A percentile compares a stretch with the other conserved stretches of the same genome.
Conservation (phyloP, 2,329 filamentous ascomycete genomes). For the Byssothecium circinans region DNA sequence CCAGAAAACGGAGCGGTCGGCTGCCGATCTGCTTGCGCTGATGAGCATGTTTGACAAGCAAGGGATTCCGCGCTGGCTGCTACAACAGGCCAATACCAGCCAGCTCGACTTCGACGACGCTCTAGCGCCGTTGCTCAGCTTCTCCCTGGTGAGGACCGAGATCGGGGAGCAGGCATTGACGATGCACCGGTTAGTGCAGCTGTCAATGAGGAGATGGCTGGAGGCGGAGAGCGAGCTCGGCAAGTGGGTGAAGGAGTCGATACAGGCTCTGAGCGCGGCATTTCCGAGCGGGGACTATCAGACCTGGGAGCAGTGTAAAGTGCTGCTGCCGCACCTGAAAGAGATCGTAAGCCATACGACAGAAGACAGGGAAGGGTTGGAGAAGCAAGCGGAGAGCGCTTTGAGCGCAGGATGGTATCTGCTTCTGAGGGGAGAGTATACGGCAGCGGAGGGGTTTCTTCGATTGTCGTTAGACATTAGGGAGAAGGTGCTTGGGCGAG, state of each 20-base stretch:
- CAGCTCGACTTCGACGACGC: slow-evolving; percentile 17
- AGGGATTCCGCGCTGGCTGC: slow-evolving; percentile 12
- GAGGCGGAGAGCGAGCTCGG: slow-evolving; percentile 6
- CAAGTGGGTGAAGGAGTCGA: slow-evolving; percentile 6
- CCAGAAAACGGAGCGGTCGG: slow-evolving; percentile 24
- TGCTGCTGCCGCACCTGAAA: slow-evolving; percentile 10
- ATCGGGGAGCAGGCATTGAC: slow-evolving; percentile 6
- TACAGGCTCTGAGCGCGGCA: slow-evolving; percentile 1
- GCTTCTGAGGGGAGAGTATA: slow-evolving; percentile 5
- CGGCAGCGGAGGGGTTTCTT: slow-evolving; percentile 5
- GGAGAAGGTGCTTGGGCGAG: slow-evolving; percentile 3
- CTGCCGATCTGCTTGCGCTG: slow-evolving; percentile 48
- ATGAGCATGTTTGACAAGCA: slow-evolving; percentile 20
- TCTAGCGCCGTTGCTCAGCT: slow-evolving; percentile 13
- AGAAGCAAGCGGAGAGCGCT: slow-evolving; percentile 4
- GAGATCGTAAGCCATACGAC: slow-evolving; percentile 1
- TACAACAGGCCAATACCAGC: slow-evolving; percentile 6
- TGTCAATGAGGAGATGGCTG: slow-evolving; percentile 14
- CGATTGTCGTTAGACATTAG: slow-evolving; percentile 3
- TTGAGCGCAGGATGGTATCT: slow-evolving; percentile 8
- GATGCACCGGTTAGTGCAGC: slow-evolving; percentile 15
- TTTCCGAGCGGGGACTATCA: slow-evolving; percentile 10
- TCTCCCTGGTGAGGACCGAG: slow-evolving; percentile 11
- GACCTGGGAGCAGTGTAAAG: slow-evolving; percentile 8
- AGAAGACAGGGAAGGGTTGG: slow-evolving; percentile 3